Evolutionary conservation across 345 rosid species (phyloP).

Genomic region (Brassica incana): DNA sequence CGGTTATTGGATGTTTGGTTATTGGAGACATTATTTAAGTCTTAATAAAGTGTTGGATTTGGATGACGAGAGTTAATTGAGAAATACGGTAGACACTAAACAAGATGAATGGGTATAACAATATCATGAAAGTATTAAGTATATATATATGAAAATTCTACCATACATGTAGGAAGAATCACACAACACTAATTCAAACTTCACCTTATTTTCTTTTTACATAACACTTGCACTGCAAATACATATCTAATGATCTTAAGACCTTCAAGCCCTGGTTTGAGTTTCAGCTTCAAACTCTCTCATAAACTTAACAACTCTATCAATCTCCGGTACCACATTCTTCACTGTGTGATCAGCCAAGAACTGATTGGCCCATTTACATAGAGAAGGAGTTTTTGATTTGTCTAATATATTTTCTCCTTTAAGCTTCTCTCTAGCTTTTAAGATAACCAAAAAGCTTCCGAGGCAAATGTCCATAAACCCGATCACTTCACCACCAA

Average conservation of each 20-base stretch:
- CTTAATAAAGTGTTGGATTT: background rate
- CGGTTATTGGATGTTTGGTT: background rate
- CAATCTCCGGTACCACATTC: background rate
- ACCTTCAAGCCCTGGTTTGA: background rate
- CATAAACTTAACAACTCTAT: background rate
- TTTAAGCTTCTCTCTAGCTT: slow-evolving; percentile 42
- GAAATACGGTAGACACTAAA: background rate
- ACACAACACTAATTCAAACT: background rate
- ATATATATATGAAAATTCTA: background rate
- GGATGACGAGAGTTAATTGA: background rate
- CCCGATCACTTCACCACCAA: slow-evolving; percentile 69
- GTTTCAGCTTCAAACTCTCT: background rate
- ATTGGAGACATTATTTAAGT: background rate
- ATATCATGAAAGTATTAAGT: background rate
- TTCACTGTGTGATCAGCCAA: slow-evolving; percentile 10
- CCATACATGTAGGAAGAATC: background rate
- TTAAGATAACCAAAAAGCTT: slow-evolving; percentile 52
- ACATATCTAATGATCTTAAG: background rate
- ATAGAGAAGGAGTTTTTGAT: slow-evolving; percentile 51
- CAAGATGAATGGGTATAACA: too few species aligned
- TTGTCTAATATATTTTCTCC: slow-evolving; percentile 46
- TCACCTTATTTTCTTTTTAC: background rate
- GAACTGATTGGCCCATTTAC: slow-evolving; percentile 57
- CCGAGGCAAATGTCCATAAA: slow-evolving; percentile 71
- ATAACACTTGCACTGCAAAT: background rate